These are phyloP conservation scores for Tolypocladium inflatum DNA, from an alignment of 2,329 filamentous ascomycete genomes.

Conservation along the genomic window DNA sequence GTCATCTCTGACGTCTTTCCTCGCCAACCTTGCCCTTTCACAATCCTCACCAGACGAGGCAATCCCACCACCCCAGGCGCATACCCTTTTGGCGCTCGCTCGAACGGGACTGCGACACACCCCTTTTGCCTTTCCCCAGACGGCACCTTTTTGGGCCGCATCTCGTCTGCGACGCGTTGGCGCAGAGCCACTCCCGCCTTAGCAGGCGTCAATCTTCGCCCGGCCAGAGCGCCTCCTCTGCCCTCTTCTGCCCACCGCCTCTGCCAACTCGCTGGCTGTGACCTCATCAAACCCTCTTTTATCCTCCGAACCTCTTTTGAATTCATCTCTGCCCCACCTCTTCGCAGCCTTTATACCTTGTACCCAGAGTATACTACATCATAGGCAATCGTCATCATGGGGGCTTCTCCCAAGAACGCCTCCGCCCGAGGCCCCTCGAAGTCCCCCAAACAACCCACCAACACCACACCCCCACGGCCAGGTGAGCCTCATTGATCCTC, in stretches of 20 bases:
- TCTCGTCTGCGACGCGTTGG: slow-evolving; percentile 1
- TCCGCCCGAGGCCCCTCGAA: slow-evolving; percentile 33
- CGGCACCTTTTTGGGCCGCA: not conserved
- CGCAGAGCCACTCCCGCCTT: slow-evolving; percentile 5
- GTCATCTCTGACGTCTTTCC: slow-evolving; percentile 40
- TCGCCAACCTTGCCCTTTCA: slow-evolving; percentile 24
- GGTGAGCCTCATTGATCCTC: slow-evolving; percentile 26
- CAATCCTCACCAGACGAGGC: slow-evolving; percentile 20
- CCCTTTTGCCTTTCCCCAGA: not conserved
- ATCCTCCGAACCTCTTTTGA: slow-evolving; percentile 2
- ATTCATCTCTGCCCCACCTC: slow-evolving; percentile 11
- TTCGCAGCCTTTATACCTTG: slow-evolving; percentile 16
- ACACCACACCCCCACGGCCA: slow-evolving; percentile 30
- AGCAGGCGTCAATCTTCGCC: slow-evolving; percentile 7
- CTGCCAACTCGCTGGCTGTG: slow-evolving; percentile 20
- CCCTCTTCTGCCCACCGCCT: slow-evolving; percentile 6
- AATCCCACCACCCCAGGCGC: slow-evolving; percentile 10
- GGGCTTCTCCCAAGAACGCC: slow-evolving; percentile 30
- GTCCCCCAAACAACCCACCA: slow-evolving; percentile 37
- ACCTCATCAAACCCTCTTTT: slow-evolving; percentile 28
- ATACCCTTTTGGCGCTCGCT: not conserved
- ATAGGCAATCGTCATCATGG: slow-evolving; percentile 42
- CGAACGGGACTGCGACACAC: not conserved
- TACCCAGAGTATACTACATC: slow-evolving; percentile 30
- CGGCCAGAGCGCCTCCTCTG: not conserved